phyloP scores from a whole-genome alignment of 2,329 filamentous ascomycete genomes.

The Fusarium sp. region DNA sequence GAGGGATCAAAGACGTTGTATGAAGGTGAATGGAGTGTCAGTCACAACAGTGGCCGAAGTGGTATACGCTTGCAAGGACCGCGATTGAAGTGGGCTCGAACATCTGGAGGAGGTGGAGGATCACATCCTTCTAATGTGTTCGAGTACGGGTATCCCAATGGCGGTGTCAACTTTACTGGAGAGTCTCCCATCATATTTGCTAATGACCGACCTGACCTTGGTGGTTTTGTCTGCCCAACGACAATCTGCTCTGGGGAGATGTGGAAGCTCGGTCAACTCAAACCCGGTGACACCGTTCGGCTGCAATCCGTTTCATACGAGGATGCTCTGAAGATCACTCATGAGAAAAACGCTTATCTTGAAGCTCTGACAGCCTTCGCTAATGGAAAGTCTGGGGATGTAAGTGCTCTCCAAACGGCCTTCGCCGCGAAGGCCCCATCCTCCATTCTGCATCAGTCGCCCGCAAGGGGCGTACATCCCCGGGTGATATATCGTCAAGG shows the following conservation, averaged over 20 bases:
- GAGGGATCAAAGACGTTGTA: not conserved
- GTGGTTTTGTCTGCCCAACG: slow-evolving; percentile 45
- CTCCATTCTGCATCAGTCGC: not conserved
- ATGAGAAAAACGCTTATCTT: not conserved
- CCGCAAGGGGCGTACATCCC: not conserved
- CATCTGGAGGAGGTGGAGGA: slow-evolving; percentile 70
- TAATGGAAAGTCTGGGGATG: not conserved
- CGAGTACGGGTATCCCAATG: slow-evolving; percentile 21
- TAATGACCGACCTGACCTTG: slow-evolving; percentile 46
- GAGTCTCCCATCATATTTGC: slow-evolving; percentile 49
- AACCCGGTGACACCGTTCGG: slow-evolving; percentile 41
- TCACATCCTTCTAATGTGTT: slow-evolving; percentile 65
- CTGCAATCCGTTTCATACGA: slow-evolving; percentile 17
- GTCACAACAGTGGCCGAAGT: slow-evolving; percentile 48
- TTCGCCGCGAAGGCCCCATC: not conserved
- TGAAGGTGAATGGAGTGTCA: not conserved
- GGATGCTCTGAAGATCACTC: not conserved
- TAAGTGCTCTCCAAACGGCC: not conserved
- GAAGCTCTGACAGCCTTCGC: not conserved
- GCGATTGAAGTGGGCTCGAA: slow-evolving; percentile 65
- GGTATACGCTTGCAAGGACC: slow-evolving; percentile 70
- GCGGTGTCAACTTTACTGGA: slow-evolving; percentile 49
- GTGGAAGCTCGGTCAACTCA: slow-evolving; percentile 51
- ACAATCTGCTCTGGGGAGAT: slow-evolving; percentile 47
- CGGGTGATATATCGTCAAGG: not conserved